phyloP scores from a whole-genome alignment of 331 rosid genomes.

The Malus hybrid region DNA sequence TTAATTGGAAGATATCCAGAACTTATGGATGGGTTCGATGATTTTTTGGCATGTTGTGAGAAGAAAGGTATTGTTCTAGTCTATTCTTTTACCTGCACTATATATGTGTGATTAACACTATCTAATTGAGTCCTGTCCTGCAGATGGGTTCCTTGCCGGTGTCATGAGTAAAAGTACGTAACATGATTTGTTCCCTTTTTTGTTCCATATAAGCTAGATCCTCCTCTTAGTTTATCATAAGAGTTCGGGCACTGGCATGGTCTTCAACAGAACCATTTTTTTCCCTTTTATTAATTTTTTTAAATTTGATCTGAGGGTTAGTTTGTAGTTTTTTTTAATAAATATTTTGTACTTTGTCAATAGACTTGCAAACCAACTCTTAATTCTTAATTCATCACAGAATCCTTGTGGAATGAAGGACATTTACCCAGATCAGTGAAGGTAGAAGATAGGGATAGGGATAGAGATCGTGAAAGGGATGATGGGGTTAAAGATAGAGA shows the following conservation, averaged over 20 bases:
- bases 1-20: conserved; percentile 87
- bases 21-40: conserved; percentile 83
- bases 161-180: conserved; percentile 94
- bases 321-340: background rate
- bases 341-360: background rate
- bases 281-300: background rate
- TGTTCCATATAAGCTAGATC: conserved; percentile 18
- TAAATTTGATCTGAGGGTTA: background rate
- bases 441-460: conserved; percentile 65
- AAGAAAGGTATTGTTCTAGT: conserved; percentile 68
- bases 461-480: conserved; percentile 71
- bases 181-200: conserved; percentile 21
- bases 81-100: conserved; percentile 19
- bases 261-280: background rate
- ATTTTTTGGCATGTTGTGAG: conserved; percentile 84
- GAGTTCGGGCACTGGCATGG: conserved; percentile 7
- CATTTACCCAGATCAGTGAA: conserved; percentile 52
- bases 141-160: conserved; percentile 99
- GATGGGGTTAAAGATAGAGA: conserved; percentile 75
- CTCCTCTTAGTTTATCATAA: conserved; percentile 11
- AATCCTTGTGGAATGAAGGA: conserved; percentile 89
- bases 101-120: conserved; percentile 5
- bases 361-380: conserved; percentile 15
- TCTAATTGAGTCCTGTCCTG: conserved; percentile 50
- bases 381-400: conserved; percentile 37